A percentile compares a stretch with the other conserved stretches of the same genome.
Conservation (phyloP, 306 rosid species). For the Psophocarpus tetragonolobus region DNA sequence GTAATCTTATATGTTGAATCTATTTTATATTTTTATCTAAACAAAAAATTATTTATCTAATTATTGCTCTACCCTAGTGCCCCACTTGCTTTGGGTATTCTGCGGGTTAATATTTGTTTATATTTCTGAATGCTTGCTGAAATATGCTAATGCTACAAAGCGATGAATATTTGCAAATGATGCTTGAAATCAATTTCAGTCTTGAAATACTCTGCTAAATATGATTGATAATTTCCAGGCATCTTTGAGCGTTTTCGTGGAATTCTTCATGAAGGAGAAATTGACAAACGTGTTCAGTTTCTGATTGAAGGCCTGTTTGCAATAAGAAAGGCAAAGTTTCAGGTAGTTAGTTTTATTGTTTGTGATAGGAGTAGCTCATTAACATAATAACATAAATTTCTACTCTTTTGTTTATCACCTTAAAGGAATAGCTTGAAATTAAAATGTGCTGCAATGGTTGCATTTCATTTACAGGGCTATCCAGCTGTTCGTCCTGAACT, state of each 20-base stretch:
- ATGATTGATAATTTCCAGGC: constrained; percentile 45
- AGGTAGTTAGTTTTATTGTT: constrained; percentile 51
- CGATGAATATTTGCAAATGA: background rate
- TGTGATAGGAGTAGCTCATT: background rate
- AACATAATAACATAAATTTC: background rate
- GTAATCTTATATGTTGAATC: background rate
- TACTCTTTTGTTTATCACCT: constrained; percentile 16
- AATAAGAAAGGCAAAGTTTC: constrained; percentile 86
- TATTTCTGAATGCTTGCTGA: background rate
- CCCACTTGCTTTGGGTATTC: background rate
- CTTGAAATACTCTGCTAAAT: background rate
- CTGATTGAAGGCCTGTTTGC: constrained; percentile 92
- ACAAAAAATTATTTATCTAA: background rate
- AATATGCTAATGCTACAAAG: constrained; percentile 7
- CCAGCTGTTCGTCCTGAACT: constrained; percentile 53
- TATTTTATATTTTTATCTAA: background rate
- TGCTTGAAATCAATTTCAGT: background rate
- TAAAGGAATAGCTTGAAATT: background rate
- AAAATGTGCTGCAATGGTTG: background rate
- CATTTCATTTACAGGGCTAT: constrained; percentile 41
- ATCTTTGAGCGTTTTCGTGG: constrained; percentile 97
- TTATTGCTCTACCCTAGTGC: background rate
- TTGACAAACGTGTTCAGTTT: constrained; percentile 88
- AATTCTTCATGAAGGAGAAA: constrained; percentile 97
- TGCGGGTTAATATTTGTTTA: background rate